Evolutionary conservation across 2,329 filamentous ascomycete species (phyloP).

Genomic region (Diaporthe batatas): DNA sequence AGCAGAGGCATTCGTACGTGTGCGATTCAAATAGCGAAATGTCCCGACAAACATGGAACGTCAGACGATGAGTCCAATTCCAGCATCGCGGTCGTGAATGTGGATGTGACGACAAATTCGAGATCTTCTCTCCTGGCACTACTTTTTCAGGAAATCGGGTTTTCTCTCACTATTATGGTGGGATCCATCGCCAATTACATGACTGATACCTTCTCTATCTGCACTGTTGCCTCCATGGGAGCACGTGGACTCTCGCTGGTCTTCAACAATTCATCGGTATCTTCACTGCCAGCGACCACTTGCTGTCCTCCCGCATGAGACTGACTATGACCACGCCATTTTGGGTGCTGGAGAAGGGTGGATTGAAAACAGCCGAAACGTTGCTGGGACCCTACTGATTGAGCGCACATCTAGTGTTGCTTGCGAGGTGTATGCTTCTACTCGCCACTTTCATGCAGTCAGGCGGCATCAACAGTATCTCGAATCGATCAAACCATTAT

Average conservation of each 20-base stretch:
- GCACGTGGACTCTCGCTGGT: background rate
- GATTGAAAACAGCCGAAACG: background rate
- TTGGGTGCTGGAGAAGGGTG: background rate
- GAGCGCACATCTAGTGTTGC: background rate
- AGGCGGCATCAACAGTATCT: background rate
- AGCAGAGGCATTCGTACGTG: background rate
- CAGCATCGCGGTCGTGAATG: too few species aligned
- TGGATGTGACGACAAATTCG: too few species aligned
- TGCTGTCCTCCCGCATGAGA: background rate
- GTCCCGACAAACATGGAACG: background rate
- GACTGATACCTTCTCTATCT: too few species aligned
- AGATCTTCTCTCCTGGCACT: too few species aligned
- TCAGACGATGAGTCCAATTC: too few species aligned
- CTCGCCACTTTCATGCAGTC: background rate
- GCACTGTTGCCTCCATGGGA: too few species aligned
- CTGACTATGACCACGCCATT: background rate
- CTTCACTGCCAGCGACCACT: background rate
- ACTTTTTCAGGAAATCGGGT: too few species aligned
- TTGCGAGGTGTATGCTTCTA: background rate
- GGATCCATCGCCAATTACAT: too few species aligned
- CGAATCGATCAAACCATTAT: background rate
- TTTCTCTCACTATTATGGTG: too few species aligned
- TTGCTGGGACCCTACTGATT: background rate
- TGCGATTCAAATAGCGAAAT: background rate
- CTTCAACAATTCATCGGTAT: background rate